Conservation (phyloP, 2,329 filamentous ascomycete genomes). For the Fusarium musae region DNA sequence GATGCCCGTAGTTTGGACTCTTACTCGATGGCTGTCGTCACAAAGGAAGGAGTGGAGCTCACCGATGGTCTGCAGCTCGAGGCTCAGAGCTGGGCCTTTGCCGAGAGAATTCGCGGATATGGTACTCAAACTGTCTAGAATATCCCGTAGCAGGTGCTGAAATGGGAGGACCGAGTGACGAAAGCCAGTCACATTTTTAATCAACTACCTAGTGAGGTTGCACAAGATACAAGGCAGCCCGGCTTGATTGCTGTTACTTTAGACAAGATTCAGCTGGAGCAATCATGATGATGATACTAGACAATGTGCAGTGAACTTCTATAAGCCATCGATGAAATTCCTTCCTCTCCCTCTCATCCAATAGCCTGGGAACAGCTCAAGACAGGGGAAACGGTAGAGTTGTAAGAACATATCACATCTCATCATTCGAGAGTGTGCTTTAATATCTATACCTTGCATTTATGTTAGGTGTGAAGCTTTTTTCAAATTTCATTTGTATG, state of each 20-base stretch:
- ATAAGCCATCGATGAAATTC: background rate
- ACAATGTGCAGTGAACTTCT: background rate
- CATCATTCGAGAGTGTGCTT: background rate
- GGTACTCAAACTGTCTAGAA: slow-evolving; percentile 79
- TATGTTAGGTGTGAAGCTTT: background rate
- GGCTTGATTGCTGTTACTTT: slow-evolving; percentile 5
- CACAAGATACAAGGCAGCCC: slow-evolving; percentile 9
- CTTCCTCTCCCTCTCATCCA: background rate
- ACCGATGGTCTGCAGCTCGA: slow-evolving; percentile 89
- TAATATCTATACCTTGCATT: background rate
- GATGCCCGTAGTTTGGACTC: slow-evolving; percentile 92
- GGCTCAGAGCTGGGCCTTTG: slow-evolving; percentile 97
- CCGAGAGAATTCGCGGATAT: slow-evolving; percentile 93
- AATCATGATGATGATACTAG: slow-evolving; percentile 5
- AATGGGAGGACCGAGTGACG: slow-evolving; percentile 8
- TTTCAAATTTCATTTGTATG: background rate
- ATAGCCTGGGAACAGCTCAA: background rate
- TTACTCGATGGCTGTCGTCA: slow-evolving; percentile 92
- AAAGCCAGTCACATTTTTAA: slow-evolving; percentile 12
- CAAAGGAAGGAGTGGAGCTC: slow-evolving; percentile 87
- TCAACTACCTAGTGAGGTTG: slow-evolving; percentile 10
- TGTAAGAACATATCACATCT: slow-evolving; percentile 14
- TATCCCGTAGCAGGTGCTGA: background rate
- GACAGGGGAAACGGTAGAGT: background rate
- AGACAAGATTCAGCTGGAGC: slow-evolving; percentile 1